Conservation (phyloP, 2,329 filamentous ascomycete species). For the Paracorniculantispora psalliotae region DNA sequence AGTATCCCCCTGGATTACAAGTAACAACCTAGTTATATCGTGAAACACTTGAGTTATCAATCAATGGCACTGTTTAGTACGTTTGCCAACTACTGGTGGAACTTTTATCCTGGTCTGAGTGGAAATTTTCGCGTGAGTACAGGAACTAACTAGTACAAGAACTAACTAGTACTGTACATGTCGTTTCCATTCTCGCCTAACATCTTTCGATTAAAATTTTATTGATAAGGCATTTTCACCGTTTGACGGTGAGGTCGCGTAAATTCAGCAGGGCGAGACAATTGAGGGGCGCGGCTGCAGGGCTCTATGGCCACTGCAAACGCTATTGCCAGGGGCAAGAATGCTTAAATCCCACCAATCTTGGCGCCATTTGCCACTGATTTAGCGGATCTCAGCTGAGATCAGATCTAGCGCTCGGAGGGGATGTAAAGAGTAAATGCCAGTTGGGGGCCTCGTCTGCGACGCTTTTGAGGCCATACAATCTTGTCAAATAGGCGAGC, state of each 20-base stretch:
- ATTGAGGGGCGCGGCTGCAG: neutral
- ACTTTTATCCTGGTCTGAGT: no score
- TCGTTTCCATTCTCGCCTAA: neutral
- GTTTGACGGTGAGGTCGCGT: neutral
- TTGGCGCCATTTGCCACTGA: neutral
- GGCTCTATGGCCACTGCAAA: neutral
- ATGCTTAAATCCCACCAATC: neutral
- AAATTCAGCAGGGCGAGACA: neutral
- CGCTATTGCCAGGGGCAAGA: neutral
- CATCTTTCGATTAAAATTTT: neutral
- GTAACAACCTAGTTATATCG: no score
- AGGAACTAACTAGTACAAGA: neutral
- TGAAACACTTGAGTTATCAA: no score
- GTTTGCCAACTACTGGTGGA: no score
- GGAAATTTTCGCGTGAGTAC: no score
- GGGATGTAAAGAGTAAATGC: no score
- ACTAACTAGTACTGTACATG: neutral
- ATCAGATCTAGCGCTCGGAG: no score
- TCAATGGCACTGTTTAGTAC: no score
- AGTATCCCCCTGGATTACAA: no score
- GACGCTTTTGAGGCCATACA: no score
- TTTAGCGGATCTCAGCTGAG: neutral
- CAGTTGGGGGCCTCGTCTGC: no score
- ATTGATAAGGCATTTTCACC: neutral
- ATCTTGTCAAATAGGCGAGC: no score